phyloP scores from a whole-genome alignment of 2,329 filamentous ascomycete genomes.

The Calonectria leucothoes region DNA sequence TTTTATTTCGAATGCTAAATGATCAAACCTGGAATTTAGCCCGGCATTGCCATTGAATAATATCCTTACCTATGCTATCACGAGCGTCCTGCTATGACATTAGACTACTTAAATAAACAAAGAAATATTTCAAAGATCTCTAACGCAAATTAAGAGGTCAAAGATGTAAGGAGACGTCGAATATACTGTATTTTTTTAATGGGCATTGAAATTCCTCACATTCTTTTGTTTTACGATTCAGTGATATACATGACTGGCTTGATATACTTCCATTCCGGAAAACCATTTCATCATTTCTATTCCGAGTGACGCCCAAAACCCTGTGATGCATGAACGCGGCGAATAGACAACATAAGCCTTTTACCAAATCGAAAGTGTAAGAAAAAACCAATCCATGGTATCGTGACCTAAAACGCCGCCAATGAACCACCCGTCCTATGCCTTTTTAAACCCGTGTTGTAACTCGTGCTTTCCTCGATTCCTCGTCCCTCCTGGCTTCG shows the following conservation, averaged over 20 bases:
- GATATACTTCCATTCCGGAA: neutral
- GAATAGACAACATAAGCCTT: too few species aligned
- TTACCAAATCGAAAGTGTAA: neutral
- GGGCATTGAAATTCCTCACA: neutral
- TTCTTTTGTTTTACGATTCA: too few species aligned
- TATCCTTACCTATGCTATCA: neutral
- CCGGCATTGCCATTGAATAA: neutral
- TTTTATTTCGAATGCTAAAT: neutral
- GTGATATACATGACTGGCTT: neutral
- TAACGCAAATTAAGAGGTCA: neutral
- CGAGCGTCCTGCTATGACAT: neutral
- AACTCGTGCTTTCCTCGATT: conserved; percentile 66
- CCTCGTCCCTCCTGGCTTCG: conserved; percentile 71
- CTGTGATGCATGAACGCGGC: neutral
- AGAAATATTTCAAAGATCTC: neutral
- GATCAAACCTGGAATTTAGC: neutral
- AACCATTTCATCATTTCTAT: neutral
- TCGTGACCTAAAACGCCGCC: conserved; percentile 37
- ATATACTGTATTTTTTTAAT: neutral
- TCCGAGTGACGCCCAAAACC: neutral
- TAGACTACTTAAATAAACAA: neutral
- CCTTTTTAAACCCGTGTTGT: conserved; percentile 47
- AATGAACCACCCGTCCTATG: neutral
- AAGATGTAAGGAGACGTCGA: neutral
- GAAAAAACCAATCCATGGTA: conserved; percentile 38